phyloP scores from a whole-genome alignment of 805 yeast species.

The Schwanniomyces polymorphus region DNA sequence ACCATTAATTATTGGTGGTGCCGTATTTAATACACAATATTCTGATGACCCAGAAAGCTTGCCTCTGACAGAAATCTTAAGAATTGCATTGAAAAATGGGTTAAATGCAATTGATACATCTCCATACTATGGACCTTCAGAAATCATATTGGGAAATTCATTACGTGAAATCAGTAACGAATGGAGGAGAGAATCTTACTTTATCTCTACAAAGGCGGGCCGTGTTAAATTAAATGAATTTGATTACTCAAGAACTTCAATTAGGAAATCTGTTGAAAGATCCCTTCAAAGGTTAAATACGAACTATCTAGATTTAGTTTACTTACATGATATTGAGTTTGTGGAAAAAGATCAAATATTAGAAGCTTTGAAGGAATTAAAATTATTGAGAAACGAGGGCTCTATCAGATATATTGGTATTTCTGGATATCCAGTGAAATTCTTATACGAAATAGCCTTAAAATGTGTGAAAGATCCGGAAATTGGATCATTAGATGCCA shows the following conservation, averaged over 20 bases:
- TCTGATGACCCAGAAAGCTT: conserved; percentile 63
- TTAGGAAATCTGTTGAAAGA: conserved; percentile 62
- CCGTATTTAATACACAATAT: conserved; percentile 81
- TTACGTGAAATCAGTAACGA: conserved; percentile 29
- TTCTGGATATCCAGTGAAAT: conserved; percentile 84
- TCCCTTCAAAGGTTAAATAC: conserved; percentile 69
- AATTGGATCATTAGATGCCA: conserved; percentile 69
- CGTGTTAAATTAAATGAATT: conserved; percentile 67
- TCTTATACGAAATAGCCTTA: conserved; percentile 54
- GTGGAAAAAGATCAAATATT: conserved; percentile 53
- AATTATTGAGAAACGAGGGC: conserved; percentile 62
- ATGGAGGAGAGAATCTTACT: conserved; percentile 61
- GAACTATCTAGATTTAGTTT: conserved; percentile 73
- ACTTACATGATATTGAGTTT: conserved; percentile 89
- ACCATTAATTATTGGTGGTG: conserved; percentile 81
- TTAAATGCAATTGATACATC: conserved; percentile 84
- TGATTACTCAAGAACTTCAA: conserved; percentile 65
- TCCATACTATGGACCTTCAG: conserved; percentile 92
- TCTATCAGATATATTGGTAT: conserved; percentile 66
- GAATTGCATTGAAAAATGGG: conserved; percentile 64
- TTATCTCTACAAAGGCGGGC: conserved; percentile 85
- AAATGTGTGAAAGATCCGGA: conserved; percentile 30
- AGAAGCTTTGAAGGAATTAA: conserved; percentile 64
- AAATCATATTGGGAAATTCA: conserved; percentile 68
- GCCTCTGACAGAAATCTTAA: conserved; percentile 58